phyloP scores from a whole-genome alignment of 352 stramenopile species.

The Pythium apleroticum region DNA sequence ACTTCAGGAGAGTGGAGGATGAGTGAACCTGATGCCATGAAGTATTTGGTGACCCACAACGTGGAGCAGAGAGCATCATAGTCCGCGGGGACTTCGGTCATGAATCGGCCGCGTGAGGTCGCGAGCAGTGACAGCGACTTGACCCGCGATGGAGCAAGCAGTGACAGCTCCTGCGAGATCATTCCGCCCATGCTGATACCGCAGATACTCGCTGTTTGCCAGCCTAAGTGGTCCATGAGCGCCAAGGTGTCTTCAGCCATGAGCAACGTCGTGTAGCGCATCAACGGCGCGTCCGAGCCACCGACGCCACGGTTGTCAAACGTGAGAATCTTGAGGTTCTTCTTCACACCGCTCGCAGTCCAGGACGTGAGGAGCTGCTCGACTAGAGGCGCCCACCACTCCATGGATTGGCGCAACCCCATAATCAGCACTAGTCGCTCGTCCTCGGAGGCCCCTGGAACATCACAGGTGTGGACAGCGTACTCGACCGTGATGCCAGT shows the following conservation, averaged over 20 bases:
- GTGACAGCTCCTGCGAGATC: conserved; percentile 54
- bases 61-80: no score
- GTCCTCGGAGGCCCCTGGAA: conserved; percentile 8
- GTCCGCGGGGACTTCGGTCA: no score
- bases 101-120: conserved; percentile 47
- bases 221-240: conserved; percentile 50
- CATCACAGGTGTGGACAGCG: conserved; percentile 5
- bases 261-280: conserved; percentile 50
- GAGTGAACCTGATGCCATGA: conserved; percentile 29
- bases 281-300: conserved; percentile 42
- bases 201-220: conserved; percentile 42
- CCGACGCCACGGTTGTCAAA: conserved; percentile 63
- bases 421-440: conserved; percentile 32
- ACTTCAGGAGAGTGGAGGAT: conserved; percentile 42
- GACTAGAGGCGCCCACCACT: conserved; percentile 25
- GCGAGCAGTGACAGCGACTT: conserved; percentile 49
- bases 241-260: conserved; percentile 66
- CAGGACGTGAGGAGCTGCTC: conserved; percentile 20
- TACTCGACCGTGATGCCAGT: conserved; percentile 56
- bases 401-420: conserved; percentile 26
- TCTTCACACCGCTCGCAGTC: not conserved
- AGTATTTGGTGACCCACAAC: conserved; percentile 28
- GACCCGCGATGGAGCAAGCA: conserved; percentile 41
- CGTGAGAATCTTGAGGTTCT: conserved; percentile 46
- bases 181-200: conserved; percentile 45